These are phyloP conservation scores for Cryptosporidium ryanae DNA, from an alignment of 169 alveolate species.

Conservation along the genomic window DNA sequence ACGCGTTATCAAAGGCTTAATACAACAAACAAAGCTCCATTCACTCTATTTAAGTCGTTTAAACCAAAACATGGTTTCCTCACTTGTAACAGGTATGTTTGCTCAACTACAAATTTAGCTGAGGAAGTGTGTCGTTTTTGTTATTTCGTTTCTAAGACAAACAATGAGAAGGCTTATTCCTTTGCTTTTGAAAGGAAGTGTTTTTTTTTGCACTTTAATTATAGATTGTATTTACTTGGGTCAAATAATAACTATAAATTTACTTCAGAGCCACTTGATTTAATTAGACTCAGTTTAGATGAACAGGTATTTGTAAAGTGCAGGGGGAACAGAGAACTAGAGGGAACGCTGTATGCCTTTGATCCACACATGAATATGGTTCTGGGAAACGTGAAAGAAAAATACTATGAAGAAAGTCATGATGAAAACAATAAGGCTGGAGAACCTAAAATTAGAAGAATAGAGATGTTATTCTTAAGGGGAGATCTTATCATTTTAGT, in stretches of 20 bases:
- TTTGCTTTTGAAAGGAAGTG: too few relatives aligned
- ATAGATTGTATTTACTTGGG: neutral
- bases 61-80: slow-evolving; percentile 27
- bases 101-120: too few relatives aligned
- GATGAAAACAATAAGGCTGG: slow-evolving; percentile 72
- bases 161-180: neutral
- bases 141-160: neutral
- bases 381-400: slow-evolving; percentile 90
- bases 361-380: slow-evolving; percentile 92
- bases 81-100: slow-evolving; percentile 71
- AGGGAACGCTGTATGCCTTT: slow-evolving; percentile 91
- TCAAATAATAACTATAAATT: neutral
- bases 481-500: slow-evolving; percentile 91
- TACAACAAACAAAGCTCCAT: too few relatives aligned
- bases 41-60: neutral
- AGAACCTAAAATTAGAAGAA: slow-evolving; percentile 80
- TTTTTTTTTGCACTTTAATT: too few relatives aligned
- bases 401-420: slow-evolving; percentile 77
- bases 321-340: slow-evolving; percentile 90
- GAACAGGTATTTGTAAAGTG: slow-evolving; percentile 89
- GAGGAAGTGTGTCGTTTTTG: neutral
- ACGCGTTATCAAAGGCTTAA: too few relatives aligned
- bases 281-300: slow-evolving; percentile 88
- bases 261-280: slow-evolving; percentile 89
- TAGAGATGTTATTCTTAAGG: slow-evolving; percentile 87